Evolutionary conservation across 2,329 filamentous ascomycete species (phyloP).

Genomic region (Fonsecaea monophora): DNA sequence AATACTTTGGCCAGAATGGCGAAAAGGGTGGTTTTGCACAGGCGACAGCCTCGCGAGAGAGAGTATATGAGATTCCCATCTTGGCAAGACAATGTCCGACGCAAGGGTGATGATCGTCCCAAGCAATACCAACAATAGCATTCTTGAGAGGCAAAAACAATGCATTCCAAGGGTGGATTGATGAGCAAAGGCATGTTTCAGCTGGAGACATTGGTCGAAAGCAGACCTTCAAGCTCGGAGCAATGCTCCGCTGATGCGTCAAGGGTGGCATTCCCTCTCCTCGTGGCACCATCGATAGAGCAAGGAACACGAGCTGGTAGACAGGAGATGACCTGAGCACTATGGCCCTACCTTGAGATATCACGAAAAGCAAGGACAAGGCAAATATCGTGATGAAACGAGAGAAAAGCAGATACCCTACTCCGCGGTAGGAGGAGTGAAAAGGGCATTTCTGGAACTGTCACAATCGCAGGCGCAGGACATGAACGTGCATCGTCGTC

Average conservation of each 20-base stretch:
- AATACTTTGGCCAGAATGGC: constrained; percentile 4
- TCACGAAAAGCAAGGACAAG: not conserved
- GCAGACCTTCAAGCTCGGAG: constrained; percentile 4
- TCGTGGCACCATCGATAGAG: constrained; percentile 18
- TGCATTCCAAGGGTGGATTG: constrained; percentile 17
- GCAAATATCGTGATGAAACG: not conserved
- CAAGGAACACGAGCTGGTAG: constrained; percentile 6
- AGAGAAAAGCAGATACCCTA: not conserved
- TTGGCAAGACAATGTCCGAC: constrained; percentile 25
- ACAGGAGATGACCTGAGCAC: not conserved
- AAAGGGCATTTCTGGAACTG: not conserved
- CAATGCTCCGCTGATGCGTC: constrained; percentile 5
- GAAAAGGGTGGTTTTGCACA: constrained; percentile 11
- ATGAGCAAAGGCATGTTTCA: constrained; percentile 25
- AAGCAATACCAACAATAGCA: constrained; percentile 16
- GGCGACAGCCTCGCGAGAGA: constrained; percentile 6
- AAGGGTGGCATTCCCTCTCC: constrained; percentile 20
- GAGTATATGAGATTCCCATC: constrained; percentile 1
- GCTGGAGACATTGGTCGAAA: not conserved
- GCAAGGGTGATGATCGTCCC: constrained; percentile 29
- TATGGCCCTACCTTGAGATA: not conserved
- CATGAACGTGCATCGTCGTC: no score
- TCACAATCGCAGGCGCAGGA: no score
- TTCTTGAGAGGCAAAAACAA: constrained; percentile 21
- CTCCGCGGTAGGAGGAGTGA: not conserved